phyloP scores from a whole-genome alignment of 306 rosid species.

The Castanea sativa region DNA sequence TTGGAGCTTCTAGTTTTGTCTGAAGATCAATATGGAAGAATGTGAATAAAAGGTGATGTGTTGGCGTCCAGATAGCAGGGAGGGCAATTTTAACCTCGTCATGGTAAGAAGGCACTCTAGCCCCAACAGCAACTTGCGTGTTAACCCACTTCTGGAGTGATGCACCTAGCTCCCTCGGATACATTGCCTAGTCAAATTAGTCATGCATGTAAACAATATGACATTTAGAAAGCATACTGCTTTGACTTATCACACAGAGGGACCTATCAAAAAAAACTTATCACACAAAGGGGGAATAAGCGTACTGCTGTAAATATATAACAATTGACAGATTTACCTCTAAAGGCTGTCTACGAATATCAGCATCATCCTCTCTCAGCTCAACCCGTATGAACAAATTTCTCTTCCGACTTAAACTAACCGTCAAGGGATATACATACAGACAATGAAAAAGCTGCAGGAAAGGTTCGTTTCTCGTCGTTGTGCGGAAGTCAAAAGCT shows the following conservation, averaged over 20 bases:
- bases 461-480: constrained; percentile 95
- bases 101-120: constrained; percentile 74
- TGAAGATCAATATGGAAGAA: constrained; percentile 91
- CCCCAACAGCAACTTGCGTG: constrained; percentile 89
- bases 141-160: constrained; percentile 78
- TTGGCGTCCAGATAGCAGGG: constrained; percentile 96
- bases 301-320: constrained; percentile 6
- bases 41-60: constrained; percentile 84
- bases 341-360: constrained; percentile 81
- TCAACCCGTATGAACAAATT: constrained; percentile 88
- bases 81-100: constrained; percentile 94
- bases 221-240: not conserved
- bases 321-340: constrained; percentile 54
- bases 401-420: constrained; percentile 95
- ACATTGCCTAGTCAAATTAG: constrained; percentile 63
- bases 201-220: constrained; percentile 18
- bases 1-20: constrained; percentile 92
- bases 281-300: not conserved
- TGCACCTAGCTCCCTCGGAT: constrained; percentile 74
- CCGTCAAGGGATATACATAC: constrained; percentile 85
- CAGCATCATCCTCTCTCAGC: constrained; percentile 89
- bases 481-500: constrained; percentile 97
- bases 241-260: not conserved
- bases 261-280: no score
- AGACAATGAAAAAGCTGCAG: constrained; percentile 98